Base-by-base conservation (phyloP, 2,329 filamentous ascomycete genomes). In the Fusarium tuaranense region DNA sequence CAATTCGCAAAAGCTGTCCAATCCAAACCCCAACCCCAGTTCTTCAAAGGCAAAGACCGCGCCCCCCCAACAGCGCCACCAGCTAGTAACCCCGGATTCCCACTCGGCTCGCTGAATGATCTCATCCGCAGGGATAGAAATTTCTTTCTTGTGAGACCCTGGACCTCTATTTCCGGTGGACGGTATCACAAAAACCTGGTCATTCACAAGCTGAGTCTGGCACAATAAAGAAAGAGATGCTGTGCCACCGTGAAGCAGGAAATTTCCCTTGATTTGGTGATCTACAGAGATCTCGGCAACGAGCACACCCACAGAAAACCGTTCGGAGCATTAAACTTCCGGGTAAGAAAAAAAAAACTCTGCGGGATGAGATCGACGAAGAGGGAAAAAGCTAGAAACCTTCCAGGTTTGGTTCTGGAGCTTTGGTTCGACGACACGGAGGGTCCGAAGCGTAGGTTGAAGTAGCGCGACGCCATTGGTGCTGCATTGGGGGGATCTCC, bases 71-170 rank as follows among this genome's bases (percentile, higher is more conserved):
- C 16, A 44, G 38, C 38, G 63, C 63, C 30, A 67, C 55, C 9
- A 14, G 38, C 59, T 32, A 38, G 34, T 12, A 57, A 67, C 72
- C 72, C 72, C 72, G 38, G 72, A 75, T 75, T 75, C 44, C 44
- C 4, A 55, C 59, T 68, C 18, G 16, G 30, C 38, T 68, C 41
- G 41, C 44, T 68, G 22, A 7, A 57, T 65, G 65, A 73, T 70
- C 69, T 64, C 63, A 71, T 68, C 61, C 57, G 27, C 69, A 72
- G 68, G 69, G 69, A 46, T 69, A 25, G 14, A 14, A 46, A 0
- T 39, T 38, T 46, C 59, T 34, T 3, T 25, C 36, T 36, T 25
- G 34, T 32, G 34, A 36, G 51, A 57, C 67, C 58, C 36, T 61
- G 32, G 41, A 61, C 46, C 53, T 39, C 57, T 65, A 61, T 61